Percentiles rank a stretch among this genome's conserved stretches.
Conservation (phyloP, 495 filamentous ascomycete species). For the Collariella sp. region DNA sequence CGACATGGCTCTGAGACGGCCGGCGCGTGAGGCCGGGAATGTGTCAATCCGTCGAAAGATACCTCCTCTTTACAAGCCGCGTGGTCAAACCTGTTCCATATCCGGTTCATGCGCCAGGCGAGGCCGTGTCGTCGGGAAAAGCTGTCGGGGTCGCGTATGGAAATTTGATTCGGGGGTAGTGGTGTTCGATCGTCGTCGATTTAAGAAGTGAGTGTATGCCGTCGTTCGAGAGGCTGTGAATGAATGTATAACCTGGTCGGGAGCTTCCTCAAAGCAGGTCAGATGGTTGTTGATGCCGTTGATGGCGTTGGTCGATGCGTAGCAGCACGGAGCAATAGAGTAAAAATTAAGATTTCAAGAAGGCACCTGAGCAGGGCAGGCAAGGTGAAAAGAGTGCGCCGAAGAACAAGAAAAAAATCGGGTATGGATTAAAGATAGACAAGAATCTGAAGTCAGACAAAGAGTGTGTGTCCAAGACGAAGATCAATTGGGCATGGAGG, state of each 20-base stretch:
- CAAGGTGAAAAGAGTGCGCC: conserved; percentile 10
- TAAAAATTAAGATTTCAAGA: conserved; percentile 10
- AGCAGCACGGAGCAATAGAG: background rate
- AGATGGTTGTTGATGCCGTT: background rate
- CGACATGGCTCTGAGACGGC: conserved; percentile 30
- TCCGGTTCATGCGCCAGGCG: conserved; percentile 24
- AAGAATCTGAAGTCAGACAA: conserved; percentile 5
- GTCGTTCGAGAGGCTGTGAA: background rate
- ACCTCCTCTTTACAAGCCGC: conserved; percentile 19
- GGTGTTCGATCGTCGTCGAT: background rate
- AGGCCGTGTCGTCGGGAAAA: conserved; percentile 4
- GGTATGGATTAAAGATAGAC: conserved; percentile 2
- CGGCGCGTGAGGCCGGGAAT: conserved; percentile 25
- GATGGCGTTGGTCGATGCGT: conserved; percentile 6
- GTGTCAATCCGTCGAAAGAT: conserved; percentile 18
- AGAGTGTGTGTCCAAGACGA: conserved; percentile 5
- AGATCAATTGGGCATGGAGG: conserved; percentile 13
- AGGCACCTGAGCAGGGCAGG: background rate
- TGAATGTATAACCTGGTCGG: background rate
- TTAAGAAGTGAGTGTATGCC: background rate
- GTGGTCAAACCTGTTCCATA: conserved; percentile 28
- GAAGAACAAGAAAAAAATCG: background rate
- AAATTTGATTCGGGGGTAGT: background rate
- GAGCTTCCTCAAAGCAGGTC: no score
- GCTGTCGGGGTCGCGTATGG: background rate